Evolutionary conservation across 2,329 filamentous ascomycete genomes (phyloP), one percentile per base, ranked within the genome.

Genomic region (Botrytis elliptica): DNA sequence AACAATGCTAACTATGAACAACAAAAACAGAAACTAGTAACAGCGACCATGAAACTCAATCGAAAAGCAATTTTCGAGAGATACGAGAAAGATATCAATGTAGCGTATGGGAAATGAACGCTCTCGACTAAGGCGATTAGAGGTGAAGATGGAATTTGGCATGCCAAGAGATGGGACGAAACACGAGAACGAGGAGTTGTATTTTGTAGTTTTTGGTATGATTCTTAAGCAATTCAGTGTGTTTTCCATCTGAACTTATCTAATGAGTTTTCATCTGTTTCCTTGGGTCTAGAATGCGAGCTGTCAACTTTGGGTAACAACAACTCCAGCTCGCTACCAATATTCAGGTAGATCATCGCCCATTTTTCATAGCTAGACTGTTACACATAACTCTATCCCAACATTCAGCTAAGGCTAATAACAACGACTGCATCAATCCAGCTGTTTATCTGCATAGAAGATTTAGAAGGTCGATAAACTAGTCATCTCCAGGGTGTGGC

Each of bases 21-120:
- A 57, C 52, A 18, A 20, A 29, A 42, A 22, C 12, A 73, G 72
- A 70, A 70, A 44, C 14, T 73, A 33, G 67, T 71, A 33, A 71
- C 72, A 5, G 67, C 72, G 12, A 71, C 66, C 9, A 71, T 29
- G 12, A 73, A 73, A 57, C 70, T 73, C 12, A 65, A 73, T 46
- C 55, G 67, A 18, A 73, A 59, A 14, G 72, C n/a, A 5, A 62
- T 73, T 8, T 73, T 46, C 25, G 72, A 73, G 36, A 70, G 57
- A 38, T 73, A 71, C n/a, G 42, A 44, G 44, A 59, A 73, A 9
- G 46, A 73, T 36, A 65, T 73, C 18, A 40, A 46, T 38, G 22
- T 33, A 46, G 72, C 59, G 20, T 71, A 71, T 64, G 22, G 55
- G 9, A 70, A 70, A 16, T 57, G 36, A 33, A 57, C 16, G 18